These are phyloP conservation scores for Primulina eburnea DNA, from an alignment of 257 asterid species.

Conservation along the genomic window DNA sequence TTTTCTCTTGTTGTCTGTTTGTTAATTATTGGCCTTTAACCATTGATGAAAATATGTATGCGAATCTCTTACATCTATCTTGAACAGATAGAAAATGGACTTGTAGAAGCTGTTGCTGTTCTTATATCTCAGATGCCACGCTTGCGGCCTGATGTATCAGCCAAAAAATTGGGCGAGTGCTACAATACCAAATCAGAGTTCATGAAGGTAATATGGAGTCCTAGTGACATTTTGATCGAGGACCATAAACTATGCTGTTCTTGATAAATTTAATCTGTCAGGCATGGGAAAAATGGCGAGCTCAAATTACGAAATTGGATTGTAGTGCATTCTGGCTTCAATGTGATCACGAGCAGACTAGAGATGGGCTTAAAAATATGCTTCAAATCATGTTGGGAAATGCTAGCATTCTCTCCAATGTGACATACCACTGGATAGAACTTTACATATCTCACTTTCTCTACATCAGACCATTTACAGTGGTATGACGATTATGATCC, in stretches of 20 bases:
- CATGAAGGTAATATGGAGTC: conserved; percentile 59
- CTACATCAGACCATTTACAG: conserved; percentile 84
- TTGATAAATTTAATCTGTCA: conserved; percentile 33
- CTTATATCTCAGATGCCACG: conserved; percentile 90
- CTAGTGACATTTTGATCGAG: conserved; percentile 14
- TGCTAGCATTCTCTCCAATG: conserved; percentile 58
- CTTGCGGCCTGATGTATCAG: conserved; percentile 55
- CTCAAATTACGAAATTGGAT: conserved; percentile 80
- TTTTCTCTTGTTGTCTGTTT: conserved; percentile 9
- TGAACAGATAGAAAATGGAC: conserved; percentile 87
- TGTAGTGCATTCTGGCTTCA: conserved; percentile 91
- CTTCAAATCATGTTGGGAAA: conserved; percentile 90
- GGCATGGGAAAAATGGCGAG: conserved; percentile 99
- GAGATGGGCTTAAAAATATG: conserved; percentile 76
- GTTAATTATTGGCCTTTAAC: conserved; percentile 1
- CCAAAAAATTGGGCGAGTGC: conserved; percentile 68
- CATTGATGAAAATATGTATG: conserved; percentile 8
- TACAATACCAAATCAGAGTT: conserved; percentile 79
- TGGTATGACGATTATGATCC: conserved; percentile 36
- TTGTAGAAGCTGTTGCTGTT: conserved; percentile 89
- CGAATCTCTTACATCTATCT: conserved; percentile 20
- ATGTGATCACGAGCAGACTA: conserved; percentile 77
- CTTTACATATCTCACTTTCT: conserved; percentile 77
- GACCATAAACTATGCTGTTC: not conserved
- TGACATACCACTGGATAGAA: conserved; percentile 85